Evolutionary conservation across 2,329 filamentous ascomycete species (phyloP).

Genomic region (Sporothrix luriei): DNA sequence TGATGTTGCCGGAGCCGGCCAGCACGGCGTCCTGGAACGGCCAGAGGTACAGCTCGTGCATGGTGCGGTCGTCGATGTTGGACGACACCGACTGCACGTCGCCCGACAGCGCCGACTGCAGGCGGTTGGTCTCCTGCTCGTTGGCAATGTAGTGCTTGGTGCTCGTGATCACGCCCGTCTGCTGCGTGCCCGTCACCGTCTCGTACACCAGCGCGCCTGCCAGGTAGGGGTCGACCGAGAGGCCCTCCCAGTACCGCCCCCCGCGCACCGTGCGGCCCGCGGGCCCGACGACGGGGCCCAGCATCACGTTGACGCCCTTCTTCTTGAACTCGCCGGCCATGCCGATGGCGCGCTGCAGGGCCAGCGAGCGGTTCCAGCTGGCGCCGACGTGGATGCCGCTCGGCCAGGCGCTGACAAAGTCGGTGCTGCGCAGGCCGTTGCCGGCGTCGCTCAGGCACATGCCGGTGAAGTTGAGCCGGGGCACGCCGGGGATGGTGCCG

Average conservation of each 20-base stretch:
- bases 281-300: conserved; percentile 75
- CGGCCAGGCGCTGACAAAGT: conserved; percentile 50
- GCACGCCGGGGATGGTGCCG: conserved; percentile 49
- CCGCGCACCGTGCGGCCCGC: conserved; percentile 62
- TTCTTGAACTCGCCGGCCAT: conserved; percentile 75
- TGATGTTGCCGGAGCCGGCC: conserved; percentile 59
- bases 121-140: conserved; percentile 52
- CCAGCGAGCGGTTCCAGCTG: conserved; percentile 71
- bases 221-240: conserved; percentile 64
- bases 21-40: conserved; percentile 58
- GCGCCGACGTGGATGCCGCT: conserved; percentile 49
- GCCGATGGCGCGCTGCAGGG: conserved; percentile 66
- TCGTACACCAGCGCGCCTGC: conserved; percentile 49
- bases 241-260: conserved; percentile 63
- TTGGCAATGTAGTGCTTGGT: conserved; percentile 67
- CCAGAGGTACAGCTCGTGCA: conserved; percentile 56
- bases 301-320: conserved; percentile 73
- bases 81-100: conserved; percentile 51
- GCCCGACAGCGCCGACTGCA: conserved; percentile 46
- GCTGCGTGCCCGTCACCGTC: conserved; percentile 71
- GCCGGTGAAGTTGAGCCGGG: conserved; percentile 48
- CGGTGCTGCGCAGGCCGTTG: conserved; percentile 49
- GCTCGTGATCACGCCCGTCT: conserved; percentile 65
- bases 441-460: conserved; percentile 52
- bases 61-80: conserved; percentile 51